phyloP scores from a whole-genome alignment of 75 land plant species.

The Selaginella tamariscina region DNA sequence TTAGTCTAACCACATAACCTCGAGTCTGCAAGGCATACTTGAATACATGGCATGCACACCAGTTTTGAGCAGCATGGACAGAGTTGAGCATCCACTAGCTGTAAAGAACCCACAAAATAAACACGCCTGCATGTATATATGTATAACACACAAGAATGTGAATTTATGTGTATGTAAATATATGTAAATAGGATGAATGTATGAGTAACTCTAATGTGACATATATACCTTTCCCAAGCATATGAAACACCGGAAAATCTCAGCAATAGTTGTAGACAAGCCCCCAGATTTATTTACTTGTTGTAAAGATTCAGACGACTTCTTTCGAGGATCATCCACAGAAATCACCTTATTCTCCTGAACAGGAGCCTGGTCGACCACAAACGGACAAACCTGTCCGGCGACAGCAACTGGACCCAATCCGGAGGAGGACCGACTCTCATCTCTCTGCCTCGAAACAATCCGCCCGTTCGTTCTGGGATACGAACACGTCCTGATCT shows the following conservation, averaged over 20 bases:
- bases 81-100: constrained; percentile 31
- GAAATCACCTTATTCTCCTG: neutral
- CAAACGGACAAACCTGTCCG: neutral
- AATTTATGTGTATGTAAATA: too few species aligned
- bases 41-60: constrained; percentile 24
- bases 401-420: neutral
- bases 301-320: neutral
- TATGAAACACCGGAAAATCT: constrained; percentile 25
- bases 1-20: neutral
- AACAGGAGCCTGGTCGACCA: neutral
- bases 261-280: constrained; percentile 19
- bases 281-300: neutral
- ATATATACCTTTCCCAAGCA: constrained; percentile 26
- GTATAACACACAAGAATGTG: neutral
- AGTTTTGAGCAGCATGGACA: constrained; percentile 32
- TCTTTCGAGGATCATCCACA: too few species aligned
- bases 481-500: neutral
- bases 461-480: neutral
- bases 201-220: too few species aligned
- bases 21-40: constrained; percentile 14
- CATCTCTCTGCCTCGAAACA: neutral
- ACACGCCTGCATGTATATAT: neutral
- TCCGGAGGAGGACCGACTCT: neutral
- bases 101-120: neutral
- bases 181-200: too few species aligned